Conservation (phyloP, 208 protist genomes). For the Crithidia brevicula region DNA sequence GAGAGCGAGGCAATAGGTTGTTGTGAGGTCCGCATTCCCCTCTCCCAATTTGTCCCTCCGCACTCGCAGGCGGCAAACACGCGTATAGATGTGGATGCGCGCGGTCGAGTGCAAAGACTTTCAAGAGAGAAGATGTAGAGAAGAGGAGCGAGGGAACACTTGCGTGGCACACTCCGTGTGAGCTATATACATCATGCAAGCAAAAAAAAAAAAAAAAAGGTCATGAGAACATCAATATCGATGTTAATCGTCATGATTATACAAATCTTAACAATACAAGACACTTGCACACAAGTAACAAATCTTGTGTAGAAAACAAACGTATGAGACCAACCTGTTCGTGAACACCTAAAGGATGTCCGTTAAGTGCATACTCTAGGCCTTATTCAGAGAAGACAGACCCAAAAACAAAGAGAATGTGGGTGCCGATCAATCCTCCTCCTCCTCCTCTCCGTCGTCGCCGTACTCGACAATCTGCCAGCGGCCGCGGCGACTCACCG, state of each 20-base stretch:
- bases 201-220: constrained; percentile 3
- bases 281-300: too few relatives aligned
- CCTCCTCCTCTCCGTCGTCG: constrained; percentile 41
- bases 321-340: too few relatives aligned
- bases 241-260: neutral
- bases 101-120: too few relatives aligned
- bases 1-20: neutral
- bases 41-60: neutral
- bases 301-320: too few relatives aligned
- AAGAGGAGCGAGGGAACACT: neutral
- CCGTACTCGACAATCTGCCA: constrained; percentile 88
- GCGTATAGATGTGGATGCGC: neutral
- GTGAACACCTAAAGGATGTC: too few relatives aligned
- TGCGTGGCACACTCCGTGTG: neutral
- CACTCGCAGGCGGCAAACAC: neutral
- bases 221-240: neutral
- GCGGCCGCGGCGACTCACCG: constrained; percentile 37
- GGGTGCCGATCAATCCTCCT: neutral
- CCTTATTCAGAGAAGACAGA: neutral
- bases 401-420: neutral
- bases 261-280: neutral
- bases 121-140: neutral
- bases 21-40: neutral
- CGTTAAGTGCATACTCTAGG: too few relatives aligned
- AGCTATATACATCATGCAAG: constrained; percentile 10